Evolutionary conservation across 371 early-diverging fungal species (phyloP).

Genomic region (Dinochytrium kinnereticum): DNA sequence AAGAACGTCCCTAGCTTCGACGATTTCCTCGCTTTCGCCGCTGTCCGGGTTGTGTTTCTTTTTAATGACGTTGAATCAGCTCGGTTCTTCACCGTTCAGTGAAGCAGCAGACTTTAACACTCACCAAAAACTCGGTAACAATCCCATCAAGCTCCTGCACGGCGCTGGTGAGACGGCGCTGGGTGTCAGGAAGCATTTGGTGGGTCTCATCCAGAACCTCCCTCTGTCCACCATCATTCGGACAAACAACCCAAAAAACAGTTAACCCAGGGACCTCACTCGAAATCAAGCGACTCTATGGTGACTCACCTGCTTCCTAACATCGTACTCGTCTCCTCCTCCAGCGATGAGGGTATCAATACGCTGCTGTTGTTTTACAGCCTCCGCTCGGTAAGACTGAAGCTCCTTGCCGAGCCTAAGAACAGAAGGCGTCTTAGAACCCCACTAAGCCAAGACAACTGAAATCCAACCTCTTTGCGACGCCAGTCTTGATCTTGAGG

Average conservation of each 20-base stretch:
- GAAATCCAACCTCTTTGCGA: constrained; percentile 64
- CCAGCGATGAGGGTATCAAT: constrained; percentile 67
- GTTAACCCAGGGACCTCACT: too few species aligned
- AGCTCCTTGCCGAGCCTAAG: constrained; percentile 69
- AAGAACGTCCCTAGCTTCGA: background rate
- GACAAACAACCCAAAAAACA: too few species aligned
- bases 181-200: constrained; percentile 77
- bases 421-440: too few species aligned
- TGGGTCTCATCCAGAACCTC: constrained; percentile 78
- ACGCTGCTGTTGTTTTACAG: constrained; percentile 63
- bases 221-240: constrained; percentile 48
- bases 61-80: background rate
- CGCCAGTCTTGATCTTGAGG: constrained; percentile 74
- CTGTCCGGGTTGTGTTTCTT: background rate
- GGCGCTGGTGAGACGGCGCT: constrained; percentile 65
- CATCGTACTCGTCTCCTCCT: constrained; percentile 68
- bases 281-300: background rate
- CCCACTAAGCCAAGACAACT: background rate
- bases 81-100: too few species aligned
- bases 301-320: constrained; percentile 70
- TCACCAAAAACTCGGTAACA: constrained; percentile 23
- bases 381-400: constrained; percentile 67
- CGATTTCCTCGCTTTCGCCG: background rate
- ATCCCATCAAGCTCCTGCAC: constrained; percentile 56
- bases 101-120: too few species aligned